Percentiles rank a stretch among this genome's conserved stretches.
Evolutionary conservation across 2,329 filamentous ascomycete genomes (phyloP).

Genomic region (Hymenoscyphus salicellus): DNA sequence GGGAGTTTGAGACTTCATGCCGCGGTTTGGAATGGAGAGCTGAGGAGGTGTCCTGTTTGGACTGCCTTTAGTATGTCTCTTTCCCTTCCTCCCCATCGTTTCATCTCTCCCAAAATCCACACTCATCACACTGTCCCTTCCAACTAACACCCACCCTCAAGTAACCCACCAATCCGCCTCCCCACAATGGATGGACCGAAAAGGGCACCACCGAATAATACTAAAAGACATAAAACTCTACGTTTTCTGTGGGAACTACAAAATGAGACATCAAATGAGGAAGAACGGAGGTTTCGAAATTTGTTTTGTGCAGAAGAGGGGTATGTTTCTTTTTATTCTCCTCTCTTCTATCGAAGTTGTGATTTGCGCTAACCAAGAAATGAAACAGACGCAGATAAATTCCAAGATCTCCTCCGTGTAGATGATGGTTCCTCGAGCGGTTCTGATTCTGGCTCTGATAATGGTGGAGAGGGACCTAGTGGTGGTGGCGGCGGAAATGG

Average conservation of each 20-base stretch:
- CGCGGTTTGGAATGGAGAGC: slow-evolving; percentile 52
- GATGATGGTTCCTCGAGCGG: slow-evolving; percentile 3
- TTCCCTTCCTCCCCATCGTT: neutral
- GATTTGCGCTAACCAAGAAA: neutral
- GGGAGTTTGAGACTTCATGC: slow-evolving; percentile 54
- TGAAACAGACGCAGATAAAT: slow-evolving; percentile 24
- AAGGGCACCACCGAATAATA: slow-evolving; percentile 47
- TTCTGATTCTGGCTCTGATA: slow-evolving; percentile 8
- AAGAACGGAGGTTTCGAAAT: slow-evolving; percentile 35
- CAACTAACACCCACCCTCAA: slow-evolving; percentile 28
- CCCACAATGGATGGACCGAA: slow-evolving; percentile 50
- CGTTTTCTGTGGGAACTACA: slow-evolving; percentile 57
- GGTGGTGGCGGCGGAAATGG: neutral
- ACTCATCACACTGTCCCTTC: too few relatives aligned
- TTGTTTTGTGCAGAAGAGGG: slow-evolving; percentile 29
- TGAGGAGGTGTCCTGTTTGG: slow-evolving; percentile 58
- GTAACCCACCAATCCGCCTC: slow-evolving; percentile 53
- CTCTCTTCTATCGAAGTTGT: neutral
- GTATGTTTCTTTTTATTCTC: slow-evolving; percentile 19
- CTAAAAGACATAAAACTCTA: slow-evolving; percentile 56
- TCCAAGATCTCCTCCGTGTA: slow-evolving; percentile 23
- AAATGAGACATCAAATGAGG: slow-evolving; percentile 51
- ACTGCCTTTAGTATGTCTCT: slow-evolving; percentile 55
- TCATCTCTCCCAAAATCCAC: neutral
- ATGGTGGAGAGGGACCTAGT: neutral